Base-by-base conservation (phyloP, 1,284 basidiomycete species). In the Acaromyces ingoldii region DNA sequence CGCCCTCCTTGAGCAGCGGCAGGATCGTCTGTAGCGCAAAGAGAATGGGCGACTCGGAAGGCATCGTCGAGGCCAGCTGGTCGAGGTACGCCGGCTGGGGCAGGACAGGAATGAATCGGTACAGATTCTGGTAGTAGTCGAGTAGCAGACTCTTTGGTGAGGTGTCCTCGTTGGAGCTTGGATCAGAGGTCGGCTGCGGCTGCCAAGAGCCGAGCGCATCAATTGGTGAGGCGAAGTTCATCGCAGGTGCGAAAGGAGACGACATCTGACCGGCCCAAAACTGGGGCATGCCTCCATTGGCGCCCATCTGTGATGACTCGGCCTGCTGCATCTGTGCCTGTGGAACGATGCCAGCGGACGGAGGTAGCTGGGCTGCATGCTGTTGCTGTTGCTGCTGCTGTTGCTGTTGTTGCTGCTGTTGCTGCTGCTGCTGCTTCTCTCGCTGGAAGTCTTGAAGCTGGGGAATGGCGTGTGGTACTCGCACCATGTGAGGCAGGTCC, bases 71-170 rank as follows among this genome's bases (percentile, higher is more conserved):
- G 41, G 58, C 42, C n/a, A 68, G 40, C 22, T 52, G 43, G 28
- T 64, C 58, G 37, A 68, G 41, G 34, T 66, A 55, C 43, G 49
- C 52, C 36, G 67, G 63, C 3, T 61, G 53, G 1, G 60, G 63
- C 22, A 67, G 40, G 13, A 70, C 58, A 1, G 67, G 66, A 15
- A 70, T 62, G 59, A 70, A 70, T 40, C 67, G 63, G 46, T 70
- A 68, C 17, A 70, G 57, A 39, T 62, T 62, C 52, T 59, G 62
- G 51, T 68, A 70, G 56, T 63, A 70, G n/a, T 68, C 65, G 29
- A 48, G 49, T 19, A 67, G 46, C 7, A 67, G 56, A 30, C 55
- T 26, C 42, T 53, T 50, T 38, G 63, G 53, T 30, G 50, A 55
- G 13, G 51, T 13, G 51, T 53, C 42, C 21, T n/a, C 15, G 21